A percentile compares a stretch with the other conserved stretches of the same genome.
phyloP scores from a whole-genome alignment of 768 basidiomycete species.

The Bullera alba region DNA sequence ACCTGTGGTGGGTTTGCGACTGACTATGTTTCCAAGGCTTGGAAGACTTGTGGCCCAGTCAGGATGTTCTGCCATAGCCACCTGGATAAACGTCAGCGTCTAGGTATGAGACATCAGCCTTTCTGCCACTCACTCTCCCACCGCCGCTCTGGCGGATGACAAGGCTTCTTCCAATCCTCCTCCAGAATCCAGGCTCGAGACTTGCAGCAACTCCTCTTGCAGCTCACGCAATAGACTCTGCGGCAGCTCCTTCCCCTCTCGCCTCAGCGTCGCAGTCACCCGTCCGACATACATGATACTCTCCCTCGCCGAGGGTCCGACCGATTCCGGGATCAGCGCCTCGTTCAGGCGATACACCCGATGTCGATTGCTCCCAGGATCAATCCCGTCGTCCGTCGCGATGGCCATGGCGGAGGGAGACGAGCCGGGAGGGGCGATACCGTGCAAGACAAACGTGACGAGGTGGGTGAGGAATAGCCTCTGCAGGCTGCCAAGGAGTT shows the following conservation, averaged over 20 bases:
- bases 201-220: conserved; percentile 60
- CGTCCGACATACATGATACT: conserved; percentile 82
- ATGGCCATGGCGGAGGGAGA: conserved; percentile 11
- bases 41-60: conserved; percentile 72
- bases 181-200: conserved; percentile 53
- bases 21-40: conserved; percentile 76
- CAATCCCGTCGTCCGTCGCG: conserved; percentile 44
- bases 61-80: conserved; percentile 90
- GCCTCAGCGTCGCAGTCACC: conserved; percentile 74
- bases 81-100: conserved; percentile 9
- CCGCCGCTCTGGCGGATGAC: conserved; percentile 64
- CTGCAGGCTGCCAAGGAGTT: conserved; percentile 68
- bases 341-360: conserved; percentile 55
- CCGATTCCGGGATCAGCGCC: conserved; percentile 66
- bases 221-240: conserved; percentile 57
- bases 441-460: conserved; percentile 73
- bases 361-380: conserved; percentile 60
- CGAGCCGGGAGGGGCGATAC: conserved; percentile 52
- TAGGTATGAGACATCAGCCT: neutral
- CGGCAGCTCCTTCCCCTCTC: conserved; percentile 69
- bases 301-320: conserved; percentile 64
- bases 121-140: conserved; percentile 64
- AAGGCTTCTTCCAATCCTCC: conserved; percentile 70
- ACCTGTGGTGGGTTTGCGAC: conserved; percentile 34
- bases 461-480: conserved; percentile 77